A percentile compares a stretch with the other conserved stretches of the same genome.
phyloP scores from a whole-genome alignment of 352 stramenopile species.

The Phytopythium ostracodes region DNA sequence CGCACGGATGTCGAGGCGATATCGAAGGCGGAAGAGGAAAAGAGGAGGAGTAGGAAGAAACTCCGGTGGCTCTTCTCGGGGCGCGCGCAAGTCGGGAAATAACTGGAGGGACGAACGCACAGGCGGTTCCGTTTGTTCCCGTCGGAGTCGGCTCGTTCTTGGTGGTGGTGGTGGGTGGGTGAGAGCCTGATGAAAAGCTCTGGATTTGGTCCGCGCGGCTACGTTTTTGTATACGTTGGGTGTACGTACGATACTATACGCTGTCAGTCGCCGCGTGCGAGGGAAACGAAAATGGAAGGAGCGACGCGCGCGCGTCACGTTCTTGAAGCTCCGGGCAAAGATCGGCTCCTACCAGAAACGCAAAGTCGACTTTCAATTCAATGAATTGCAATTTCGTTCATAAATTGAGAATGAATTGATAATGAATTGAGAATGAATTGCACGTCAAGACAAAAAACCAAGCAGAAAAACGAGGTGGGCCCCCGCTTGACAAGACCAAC shows the following conservation, averaged over 20 bases:
- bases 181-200: not conserved
- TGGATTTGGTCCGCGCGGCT: too few relatives aligned
- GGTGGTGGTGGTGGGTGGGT: not conserved
- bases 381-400: not conserved
- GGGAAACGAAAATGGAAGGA: constrained; percentile 3
- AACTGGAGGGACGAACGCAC: not conserved
- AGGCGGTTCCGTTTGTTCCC: too few relatives aligned
- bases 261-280: not conserved
- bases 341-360: not conserved
- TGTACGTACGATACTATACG: not conserved
- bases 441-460: not conserved
- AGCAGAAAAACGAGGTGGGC: not conserved
- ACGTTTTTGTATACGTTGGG: too few relatives aligned
- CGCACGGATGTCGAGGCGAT: too few relatives aligned
- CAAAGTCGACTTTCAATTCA: not conserved
- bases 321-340: constrained; percentile 6
- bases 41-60: not conserved
- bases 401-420: not conserved
- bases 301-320: constrained; percentile 9
- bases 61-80: not conserved
- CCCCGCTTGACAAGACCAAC: too few relatives aligned
- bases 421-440: constrained; percentile 5
- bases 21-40: not conserved
- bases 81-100: constrained; percentile 4
- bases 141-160: too few relatives aligned